These are phyloP conservation scores for Psophocarpus tetragonolobus DNA, from an alignment of 306 rosid species.

Conservation along the genomic window DNA sequence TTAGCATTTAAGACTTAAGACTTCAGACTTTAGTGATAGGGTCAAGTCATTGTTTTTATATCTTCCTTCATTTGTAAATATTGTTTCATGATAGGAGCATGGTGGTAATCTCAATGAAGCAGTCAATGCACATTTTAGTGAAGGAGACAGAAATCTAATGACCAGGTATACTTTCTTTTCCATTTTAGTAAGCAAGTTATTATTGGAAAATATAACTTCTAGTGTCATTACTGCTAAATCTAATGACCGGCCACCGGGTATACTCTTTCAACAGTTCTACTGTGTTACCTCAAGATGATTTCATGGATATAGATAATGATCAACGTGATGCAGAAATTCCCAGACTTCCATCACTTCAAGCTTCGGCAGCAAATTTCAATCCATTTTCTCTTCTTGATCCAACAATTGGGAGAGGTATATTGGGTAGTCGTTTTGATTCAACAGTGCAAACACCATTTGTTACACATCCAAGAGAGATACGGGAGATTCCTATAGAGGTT, in stretches of 20 bases:
- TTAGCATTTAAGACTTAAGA: neutral
- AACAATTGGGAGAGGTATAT: constrained; percentile 43
- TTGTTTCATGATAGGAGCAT: constrained; percentile 61
- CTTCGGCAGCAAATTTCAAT: constrained; percentile 48
- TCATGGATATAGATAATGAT: constrained; percentile 80
- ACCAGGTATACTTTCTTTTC: constrained; percentile 47
- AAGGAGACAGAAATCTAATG: constrained; percentile 61
- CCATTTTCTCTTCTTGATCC: constrained; percentile 63
- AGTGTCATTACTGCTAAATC: neutral
- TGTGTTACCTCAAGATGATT: constrained; percentile 60
- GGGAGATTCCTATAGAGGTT: constrained; percentile 84
- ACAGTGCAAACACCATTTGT: constrained; percentile 53
- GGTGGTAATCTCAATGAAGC: constrained; percentile 87
- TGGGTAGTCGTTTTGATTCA: constrained; percentile 40
- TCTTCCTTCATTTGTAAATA: constrained; percentile 21
- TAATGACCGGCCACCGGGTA: too few relatives aligned
- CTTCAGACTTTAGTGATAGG: neutral
- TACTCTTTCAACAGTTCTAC: constrained; percentile 43
- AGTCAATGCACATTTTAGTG: constrained; percentile 76
- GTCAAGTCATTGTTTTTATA: neutral
- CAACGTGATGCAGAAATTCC: constrained; percentile 43
- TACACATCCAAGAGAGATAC: constrained; percentile 77
- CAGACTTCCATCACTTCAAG: constrained; percentile 48
- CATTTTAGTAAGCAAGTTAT: constrained; percentile 15
- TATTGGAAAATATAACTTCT: neutral